A percentile compares a stretch with the other conserved stretches of the same genome.
phyloP scores from a whole-genome alignment of 108 stramenopile species.

The Nitzschia inconspicua region DNA sequence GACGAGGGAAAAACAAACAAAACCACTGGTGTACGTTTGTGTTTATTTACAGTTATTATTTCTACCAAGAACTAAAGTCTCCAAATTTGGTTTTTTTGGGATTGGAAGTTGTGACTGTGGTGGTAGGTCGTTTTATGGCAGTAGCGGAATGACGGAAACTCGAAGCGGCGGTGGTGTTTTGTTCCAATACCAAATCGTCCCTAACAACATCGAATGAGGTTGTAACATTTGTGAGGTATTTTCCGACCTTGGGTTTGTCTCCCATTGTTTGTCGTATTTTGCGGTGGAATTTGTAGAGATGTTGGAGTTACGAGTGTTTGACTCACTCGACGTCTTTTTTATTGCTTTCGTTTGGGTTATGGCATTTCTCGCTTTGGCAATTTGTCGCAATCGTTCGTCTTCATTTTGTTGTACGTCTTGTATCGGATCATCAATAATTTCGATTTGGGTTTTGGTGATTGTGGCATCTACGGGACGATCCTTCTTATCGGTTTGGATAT shows the following conservation, averaged over 20 bases:
- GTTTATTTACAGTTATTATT: no score
- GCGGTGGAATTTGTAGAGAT: background rate
- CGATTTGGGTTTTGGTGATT: conserved; percentile 26
- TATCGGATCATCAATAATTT: conserved; percentile 68
- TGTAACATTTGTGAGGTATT: background rate
- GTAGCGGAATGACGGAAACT: background rate
- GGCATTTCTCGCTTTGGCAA: conserved; percentile 20
- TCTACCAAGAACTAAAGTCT: conserved; percentile 74
- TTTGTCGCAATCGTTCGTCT: conserved; percentile 42
- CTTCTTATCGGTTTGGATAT: conserved; percentile 67
- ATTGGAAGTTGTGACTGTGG: conserved; percentile 43
- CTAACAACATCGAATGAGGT: background rate
- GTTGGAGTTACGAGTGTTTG: background rate
- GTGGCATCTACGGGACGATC: no score
- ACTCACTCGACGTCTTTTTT: no score
- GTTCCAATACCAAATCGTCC: no score
- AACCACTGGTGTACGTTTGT: no score
- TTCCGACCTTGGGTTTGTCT: conserved; percentile 4
- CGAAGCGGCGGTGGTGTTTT: no score
- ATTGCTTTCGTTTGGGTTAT: no score
- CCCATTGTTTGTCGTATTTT: background rate
- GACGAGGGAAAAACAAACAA: no score
- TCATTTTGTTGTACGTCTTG: conserved; percentile 68
- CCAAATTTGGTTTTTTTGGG: conserved; percentile 68
- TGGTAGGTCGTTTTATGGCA: conserved; percentile 1